Conservation (phyloP, 179 eudicot species). For the Carnegiea gigantea region DNA sequence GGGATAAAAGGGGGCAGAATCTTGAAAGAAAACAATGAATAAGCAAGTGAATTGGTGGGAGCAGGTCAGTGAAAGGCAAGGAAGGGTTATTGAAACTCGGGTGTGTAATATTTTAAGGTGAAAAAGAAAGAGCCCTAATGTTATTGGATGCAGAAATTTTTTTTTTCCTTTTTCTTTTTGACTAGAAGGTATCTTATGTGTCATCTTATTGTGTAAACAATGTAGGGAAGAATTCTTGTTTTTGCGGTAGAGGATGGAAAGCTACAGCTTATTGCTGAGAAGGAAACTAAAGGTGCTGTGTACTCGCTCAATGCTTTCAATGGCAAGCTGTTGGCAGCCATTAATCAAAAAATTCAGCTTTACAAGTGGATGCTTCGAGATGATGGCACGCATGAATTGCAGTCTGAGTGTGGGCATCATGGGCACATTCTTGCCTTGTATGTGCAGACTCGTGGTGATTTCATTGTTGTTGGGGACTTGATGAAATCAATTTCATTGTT, state of each 20-base stretch:
- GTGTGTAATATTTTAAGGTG: neutral
- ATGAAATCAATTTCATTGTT: slow-evolving; percentile 95
- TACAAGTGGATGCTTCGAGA: slow-evolving; percentile 98
- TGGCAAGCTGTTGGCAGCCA: slow-evolving; percentile 93
- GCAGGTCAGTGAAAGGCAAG: neutral
- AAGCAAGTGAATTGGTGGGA: neutral
- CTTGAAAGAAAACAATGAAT: neutral
- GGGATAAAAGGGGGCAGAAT: neutral
- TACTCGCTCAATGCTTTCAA: slow-evolving; percentile 88
- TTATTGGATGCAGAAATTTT: neutral
- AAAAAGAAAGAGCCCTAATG: neutral
- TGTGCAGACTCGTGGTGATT: slow-evolving; percentile 98
- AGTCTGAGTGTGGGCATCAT: slow-evolving; percentile 97
- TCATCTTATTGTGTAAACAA: slow-evolving; percentile 3
- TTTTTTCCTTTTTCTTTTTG: neutral
- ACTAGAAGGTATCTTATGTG: slow-evolving; percentile 6
- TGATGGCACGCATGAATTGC: slow-evolving; percentile 86
- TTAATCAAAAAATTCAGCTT: slow-evolving; percentile 95
- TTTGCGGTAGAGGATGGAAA: slow-evolving; percentile 93
- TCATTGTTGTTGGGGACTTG: slow-evolving; percentile 94
- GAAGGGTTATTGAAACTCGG: neutral
- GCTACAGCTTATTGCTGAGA: slow-evolving; percentile 87
- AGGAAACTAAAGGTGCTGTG: slow-evolving; percentile 97
- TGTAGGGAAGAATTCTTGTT: slow-evolving; percentile 83
- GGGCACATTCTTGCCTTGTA: slow-evolving; percentile 97